These are phyloP conservation scores for Lentinula raphanica DNA, from an alignment of 768 basidiomycete species.

Conservation along the genomic window DNA sequence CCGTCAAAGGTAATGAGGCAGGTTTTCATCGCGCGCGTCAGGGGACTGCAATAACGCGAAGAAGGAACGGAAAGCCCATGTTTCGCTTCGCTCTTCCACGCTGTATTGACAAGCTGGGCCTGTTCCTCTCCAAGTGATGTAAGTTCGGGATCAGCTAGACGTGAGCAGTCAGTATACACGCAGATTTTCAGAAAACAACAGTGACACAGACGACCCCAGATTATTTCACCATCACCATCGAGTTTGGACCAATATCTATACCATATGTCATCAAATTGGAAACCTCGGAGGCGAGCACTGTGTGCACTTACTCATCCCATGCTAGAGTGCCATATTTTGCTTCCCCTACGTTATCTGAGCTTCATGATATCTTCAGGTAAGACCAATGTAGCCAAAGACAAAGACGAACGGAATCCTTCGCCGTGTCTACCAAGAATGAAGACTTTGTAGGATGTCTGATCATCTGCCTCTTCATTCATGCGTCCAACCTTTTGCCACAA, in stretches of 20 bases:
- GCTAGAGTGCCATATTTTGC: constrained; percentile 50
- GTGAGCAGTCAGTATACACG: neutral
- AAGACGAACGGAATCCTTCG: constrained; percentile 60
- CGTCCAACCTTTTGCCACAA: constrained; percentile 35
- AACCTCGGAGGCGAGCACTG: too few relatives aligned
- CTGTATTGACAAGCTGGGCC: constrained; percentile 30
- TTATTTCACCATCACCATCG: constrained; percentile 57
- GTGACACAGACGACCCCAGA: constrained; percentile 64
- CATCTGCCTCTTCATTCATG: constrained; percentile 40
- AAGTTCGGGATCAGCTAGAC: constrained; percentile 59
- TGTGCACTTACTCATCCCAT: constrained; percentile 60
- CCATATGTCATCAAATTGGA: too few relatives aligned
- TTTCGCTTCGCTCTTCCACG: constrained; percentile 34
- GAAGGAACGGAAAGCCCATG: constrained; percentile 34
- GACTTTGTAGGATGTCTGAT: constrained; percentile 49
- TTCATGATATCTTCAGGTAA: neutral
- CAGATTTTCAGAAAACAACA: neutral
- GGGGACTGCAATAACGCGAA: constrained; percentile 39
- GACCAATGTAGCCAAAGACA: neutral
- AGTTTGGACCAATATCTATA: constrained; percentile 58
- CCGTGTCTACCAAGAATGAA: constrained; percentile 68
- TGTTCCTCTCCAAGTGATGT: constrained; percentile 40
- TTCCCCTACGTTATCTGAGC: constrained; percentile 61
- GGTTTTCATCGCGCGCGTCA: constrained; percentile 41
- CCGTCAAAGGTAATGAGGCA: constrained; percentile 40